These are phyloP conservation scores for Ceratocystis destructans DNA, from an alignment of 2,329 filamentous ascomycete genomes.

Conservation along the genomic window DNA sequence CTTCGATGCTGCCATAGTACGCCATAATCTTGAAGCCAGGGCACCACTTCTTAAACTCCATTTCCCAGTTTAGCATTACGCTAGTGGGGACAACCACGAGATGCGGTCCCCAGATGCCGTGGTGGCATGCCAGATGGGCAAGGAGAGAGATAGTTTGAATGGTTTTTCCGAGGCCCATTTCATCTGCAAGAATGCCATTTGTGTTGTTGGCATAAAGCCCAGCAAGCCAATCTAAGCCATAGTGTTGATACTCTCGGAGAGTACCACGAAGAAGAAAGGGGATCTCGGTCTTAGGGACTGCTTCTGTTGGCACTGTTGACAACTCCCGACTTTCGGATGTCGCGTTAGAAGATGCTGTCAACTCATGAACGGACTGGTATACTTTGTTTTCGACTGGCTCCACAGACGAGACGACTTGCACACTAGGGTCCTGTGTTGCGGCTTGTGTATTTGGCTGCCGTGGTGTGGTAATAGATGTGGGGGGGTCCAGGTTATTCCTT, in stretches of 20 bases:
- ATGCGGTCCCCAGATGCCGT: slow-evolving; percentile 91
- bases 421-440: not conserved
- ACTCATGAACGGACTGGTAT: not conserved
- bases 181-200: slow-evolving; percentile 91
- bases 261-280: slow-evolving; percentile 77
- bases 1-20: slow-evolving; percentile 89
- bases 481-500: not conserved
- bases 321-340: not conserved
- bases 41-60: slow-evolving; percentile 99
- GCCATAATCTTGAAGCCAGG: slow-evolving; percentile 96
- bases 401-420: not conserved
- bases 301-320: slow-evolving; percentile 21
- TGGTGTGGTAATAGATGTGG: not conserved
- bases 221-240: slow-evolving; percentile 93
- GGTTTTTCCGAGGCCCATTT: slow-evolving; percentile 97
- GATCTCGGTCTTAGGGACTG: slow-evolving; percentile 50
- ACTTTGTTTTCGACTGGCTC: not conserved
- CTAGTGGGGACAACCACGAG: slow-evolving; percentile 92
- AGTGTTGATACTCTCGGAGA: slow-evolving; percentile 89
- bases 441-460: not conserved
- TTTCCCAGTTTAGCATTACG: slow-evolving; percentile 99
- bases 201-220: slow-evolving; percentile 83
- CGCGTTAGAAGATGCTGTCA: not conserved
- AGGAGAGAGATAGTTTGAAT: slow-evolving; percentile 94
- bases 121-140: slow-evolving; percentile 78